Evolutionary conservation across 495 filamentous ascomycete genomes (phyloP), one percentile per base, ranked within the genome.

Genomic region (Arthonia radiata): DNA sequence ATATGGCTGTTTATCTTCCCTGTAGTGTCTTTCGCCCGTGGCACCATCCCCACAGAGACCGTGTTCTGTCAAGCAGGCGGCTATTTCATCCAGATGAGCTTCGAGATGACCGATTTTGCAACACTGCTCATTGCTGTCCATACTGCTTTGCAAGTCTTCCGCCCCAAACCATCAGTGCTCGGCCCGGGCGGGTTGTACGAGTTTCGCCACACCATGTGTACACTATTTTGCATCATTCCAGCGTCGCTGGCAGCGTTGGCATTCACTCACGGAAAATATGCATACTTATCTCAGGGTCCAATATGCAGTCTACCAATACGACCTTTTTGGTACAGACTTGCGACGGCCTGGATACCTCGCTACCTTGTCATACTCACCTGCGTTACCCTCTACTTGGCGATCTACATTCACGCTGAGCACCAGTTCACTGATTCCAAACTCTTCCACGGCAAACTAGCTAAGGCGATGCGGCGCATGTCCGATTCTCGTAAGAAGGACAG

Each of bases 71-170:
- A 78, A 42, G 49, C 55, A 17, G 61, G 53, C 36, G 74, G 74
- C 4, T 79, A 72, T 38, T 52, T 67, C 22, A 50, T 72, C 24
- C 52, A 63, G 13, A 39, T 64, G 31, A 66, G 68, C 11, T 61
- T 68, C 30, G 70, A 76, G 46, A 61, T 61, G 17, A 67, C 69
- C 23, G 73, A 81, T 41, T 50, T 71, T 29, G 59, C 71, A 13
- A 61, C 71, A 11, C 51, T 79, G 10, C 50, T 74, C 28, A 76
- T 81, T 34, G 65, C 71, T 14, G 39, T 77, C 26, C 74, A 81
- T 34, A 67, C 67, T 21, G 62, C 59, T 22, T 48, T 76, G 26
- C 72, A 66, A 36, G 65, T 79, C 28, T 64, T 78, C 31, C 50
- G 53, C 13, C 65, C 65, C 3, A 6, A 11, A 6, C 43, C 36